Percentiles rank a stretch among this genome's conserved stretches.
These are phyloP conservation scores for Bruguiera sexangula DNA, from an alignment of 345 rosid species.

Conservation along the genomic window DNA sequence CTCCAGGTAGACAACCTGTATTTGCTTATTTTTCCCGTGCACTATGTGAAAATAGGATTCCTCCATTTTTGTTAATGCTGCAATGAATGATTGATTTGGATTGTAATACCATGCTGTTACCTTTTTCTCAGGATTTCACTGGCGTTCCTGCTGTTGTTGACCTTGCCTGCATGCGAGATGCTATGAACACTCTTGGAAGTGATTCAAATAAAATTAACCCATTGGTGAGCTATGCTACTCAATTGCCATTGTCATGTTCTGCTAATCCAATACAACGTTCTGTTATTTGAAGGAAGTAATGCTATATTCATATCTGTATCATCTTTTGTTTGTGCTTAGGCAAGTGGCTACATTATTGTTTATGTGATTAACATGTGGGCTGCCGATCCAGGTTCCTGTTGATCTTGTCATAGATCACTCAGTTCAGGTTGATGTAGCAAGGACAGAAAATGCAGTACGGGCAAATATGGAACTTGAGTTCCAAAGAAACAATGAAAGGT, in stretches of 20 bases:
- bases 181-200: conserved; percentile 68
- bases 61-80: neutral
- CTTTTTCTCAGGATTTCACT: conserved; percentile 54
- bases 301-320: neutral
- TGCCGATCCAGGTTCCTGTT: conserved; percentile 68
- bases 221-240: conserved; percentile 36
- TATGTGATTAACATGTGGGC: neutral
- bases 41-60: neutral
- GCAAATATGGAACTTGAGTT: conserved; percentile 94
- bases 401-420: conserved; percentile 99
- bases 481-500: conserved; percentile 80
- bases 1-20: conserved; percentile 46
- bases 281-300: neutral
- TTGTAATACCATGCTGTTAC: neutral
- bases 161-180: conserved; percentile 83
- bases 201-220: conserved; percentile 70
- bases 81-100: no score
- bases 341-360: neutral
- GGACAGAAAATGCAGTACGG: conserved; percentile 89
- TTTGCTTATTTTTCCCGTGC: neutral
- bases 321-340: neutral
- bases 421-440: conserved; percentile 88
- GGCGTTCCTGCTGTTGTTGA: conserved; percentile 90
- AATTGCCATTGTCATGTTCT: neutral
- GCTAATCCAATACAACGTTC: neutral